Evolutionary conservation across 768 basidiomycete genomes (phyloP).

Genomic region (Lentinula boryana): DNA sequence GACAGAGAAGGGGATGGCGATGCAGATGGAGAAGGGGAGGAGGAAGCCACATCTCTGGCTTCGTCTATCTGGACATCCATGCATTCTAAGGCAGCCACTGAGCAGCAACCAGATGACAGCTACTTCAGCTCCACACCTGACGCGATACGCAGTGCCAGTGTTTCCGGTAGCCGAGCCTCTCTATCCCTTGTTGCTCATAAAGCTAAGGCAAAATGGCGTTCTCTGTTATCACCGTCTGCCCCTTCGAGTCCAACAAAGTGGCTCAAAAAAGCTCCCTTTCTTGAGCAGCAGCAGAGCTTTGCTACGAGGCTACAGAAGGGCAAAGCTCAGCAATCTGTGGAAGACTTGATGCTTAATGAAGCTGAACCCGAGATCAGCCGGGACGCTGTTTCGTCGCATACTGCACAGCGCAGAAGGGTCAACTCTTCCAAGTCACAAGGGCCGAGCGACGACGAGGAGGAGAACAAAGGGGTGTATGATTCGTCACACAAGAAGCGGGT

Average conservation of each 20-base stretch:
- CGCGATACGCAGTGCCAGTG: constrained; percentile 14
- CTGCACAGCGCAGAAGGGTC: constrained; percentile 25
- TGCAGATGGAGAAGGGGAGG: constrained; percentile 33
- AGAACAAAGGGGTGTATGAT: constrained; percentile 69
- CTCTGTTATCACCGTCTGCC: constrained; percentile 34
- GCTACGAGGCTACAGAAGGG: not conserved
- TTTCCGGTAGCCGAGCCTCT: constrained; percentile 31
- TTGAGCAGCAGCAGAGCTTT: constrained; percentile 4
- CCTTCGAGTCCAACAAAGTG: constrained; percentile 25
- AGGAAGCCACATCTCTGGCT: constrained; percentile 45
- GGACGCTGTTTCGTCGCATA: constrained; percentile 9
- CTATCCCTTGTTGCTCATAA: constrained; percentile 39
- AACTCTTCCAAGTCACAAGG: constrained; percentile 30
- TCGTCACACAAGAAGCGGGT: constrained; percentile 77
- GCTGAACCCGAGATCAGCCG: constrained; percentile 8
- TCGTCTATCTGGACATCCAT: constrained; percentile 47
- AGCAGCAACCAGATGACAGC: constrained; percentile 35
- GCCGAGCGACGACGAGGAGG: constrained; percentile 29
- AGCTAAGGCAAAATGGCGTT: constrained; percentile 51
- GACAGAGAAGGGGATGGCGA: constrained; percentile 15
- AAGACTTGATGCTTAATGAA: constrained; percentile 5
- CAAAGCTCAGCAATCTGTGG: constrained; percentile 1
- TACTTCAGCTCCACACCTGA: constrained; percentile 27
- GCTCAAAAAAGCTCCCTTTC: constrained; percentile 17
- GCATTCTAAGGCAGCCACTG: constrained; percentile 32